Evolutionary conservation across 2,329 filamentous ascomycete genomes (phyloP), one percentile per base, ranked within the genome.

Genomic region (Coniochaeta ligniaria): DNA sequence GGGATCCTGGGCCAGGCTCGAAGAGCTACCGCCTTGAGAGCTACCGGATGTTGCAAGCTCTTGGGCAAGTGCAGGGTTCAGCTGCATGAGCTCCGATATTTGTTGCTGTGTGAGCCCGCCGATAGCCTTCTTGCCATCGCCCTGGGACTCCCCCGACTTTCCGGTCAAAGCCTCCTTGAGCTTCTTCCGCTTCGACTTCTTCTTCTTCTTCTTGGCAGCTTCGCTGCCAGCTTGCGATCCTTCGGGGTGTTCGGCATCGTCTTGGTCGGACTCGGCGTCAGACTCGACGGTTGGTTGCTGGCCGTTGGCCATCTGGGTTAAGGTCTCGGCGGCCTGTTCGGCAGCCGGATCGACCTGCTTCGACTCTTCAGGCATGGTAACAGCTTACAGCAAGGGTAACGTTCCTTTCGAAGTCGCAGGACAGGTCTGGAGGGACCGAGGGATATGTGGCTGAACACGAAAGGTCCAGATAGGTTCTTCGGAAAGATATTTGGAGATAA

Each of bases 51-150:
- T 68, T 66, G 75, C 73, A 20, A 80, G 70, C 70, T 90, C 86
- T 66, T 85, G 82, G 63, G 87, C 83, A 66, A 93, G 79, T 3
- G 85, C 85, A n/a, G 88, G 88, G 71, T 93, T 87, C 67, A 92
- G 85, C 59, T 83, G 80, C 68, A 91, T 83, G 62, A 95, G 80
- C 65, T 91, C 85, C 62, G 84, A 73, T 63, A 87, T 75, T 69
- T 88, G 83, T 63, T 83, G 75, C 45, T 80, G 76, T 33, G 80
- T 82, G 60, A 88, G 76, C 56, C 76, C 77, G 35, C 78, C 75
- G 61, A 86, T 75, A 57, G 83, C 80, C 66, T 82, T 80, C 66
- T 80, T 78, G 59, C 79, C 69, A 17, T 78, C 72, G 57, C 73
- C 69, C 63, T 77, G 71, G 43, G 72, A 68, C 50, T 75, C 69